phyloP scores from a whole-genome alignment of 345 rosid species.

The Euphorbia lathyris region DNA sequence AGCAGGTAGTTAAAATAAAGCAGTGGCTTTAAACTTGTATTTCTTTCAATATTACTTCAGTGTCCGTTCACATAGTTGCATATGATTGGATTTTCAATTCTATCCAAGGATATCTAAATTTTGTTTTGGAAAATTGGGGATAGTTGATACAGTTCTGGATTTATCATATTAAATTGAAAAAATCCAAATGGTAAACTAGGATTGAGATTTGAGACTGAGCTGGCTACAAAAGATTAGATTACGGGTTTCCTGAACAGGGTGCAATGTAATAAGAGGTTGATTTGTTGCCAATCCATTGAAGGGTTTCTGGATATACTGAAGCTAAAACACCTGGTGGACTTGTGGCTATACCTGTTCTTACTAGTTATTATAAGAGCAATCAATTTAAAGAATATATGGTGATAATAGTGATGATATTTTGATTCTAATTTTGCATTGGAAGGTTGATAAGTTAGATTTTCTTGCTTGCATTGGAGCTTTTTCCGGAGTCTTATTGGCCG shows the following conservation, averaged over 20 bases:
- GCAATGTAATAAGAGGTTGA: neutral
- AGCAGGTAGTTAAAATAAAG: constrained; percentile 75
- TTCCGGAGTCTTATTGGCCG: too few relatives aligned
- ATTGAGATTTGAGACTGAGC: too few relatives aligned
- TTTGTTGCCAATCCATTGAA: neutral
- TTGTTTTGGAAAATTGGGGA: neutral
- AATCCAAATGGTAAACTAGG: neutral
- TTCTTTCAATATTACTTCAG: neutral
- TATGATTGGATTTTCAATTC: neutral
- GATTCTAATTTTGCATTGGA: too few relatives aligned
- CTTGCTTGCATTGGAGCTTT: too few relatives aligned
- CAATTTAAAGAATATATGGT: too few relatives aligned
- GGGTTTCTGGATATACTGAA: too few relatives aligned
- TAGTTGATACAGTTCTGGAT: neutral
- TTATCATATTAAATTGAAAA: constrained; percentile 1
- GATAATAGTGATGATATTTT: too few relatives aligned
- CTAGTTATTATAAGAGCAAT: too few relatives aligned
- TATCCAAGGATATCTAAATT: neutral
- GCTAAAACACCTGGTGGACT: too few relatives aligned
- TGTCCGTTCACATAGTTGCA: neutral
- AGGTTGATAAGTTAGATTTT: too few relatives aligned
- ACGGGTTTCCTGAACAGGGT: neutral
- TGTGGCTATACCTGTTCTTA: too few relatives aligned
- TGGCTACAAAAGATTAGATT: neutral
- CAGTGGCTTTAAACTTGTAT: neutral